phyloP scores from a whole-genome alignment of 2,329 filamentous ascomycete genomes.

The Scedosporium dehoogii region DNA sequence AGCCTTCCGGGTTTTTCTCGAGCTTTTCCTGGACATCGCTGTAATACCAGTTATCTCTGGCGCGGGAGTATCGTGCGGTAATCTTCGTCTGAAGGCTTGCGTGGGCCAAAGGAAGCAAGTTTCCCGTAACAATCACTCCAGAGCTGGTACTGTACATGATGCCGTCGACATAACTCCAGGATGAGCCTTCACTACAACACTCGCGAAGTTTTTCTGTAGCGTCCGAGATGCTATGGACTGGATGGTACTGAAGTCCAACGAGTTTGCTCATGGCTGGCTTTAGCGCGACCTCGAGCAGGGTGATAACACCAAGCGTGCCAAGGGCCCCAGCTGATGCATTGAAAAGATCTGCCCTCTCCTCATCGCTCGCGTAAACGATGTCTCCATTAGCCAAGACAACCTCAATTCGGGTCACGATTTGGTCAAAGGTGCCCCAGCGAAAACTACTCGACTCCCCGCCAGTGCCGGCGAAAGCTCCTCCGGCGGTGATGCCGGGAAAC shows the following conservation, averaged over 20 bases:
- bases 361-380: conserved; percentile 42
- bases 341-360: conserved; percentile 49
- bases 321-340: conserved; percentile 54
- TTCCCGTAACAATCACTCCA: conserved; percentile 52
- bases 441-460: conserved; percentile 61
- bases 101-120: conserved; percentile 26
- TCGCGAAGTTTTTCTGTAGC: conserved; percentile 8
- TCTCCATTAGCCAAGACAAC: conserved; percentile 55
- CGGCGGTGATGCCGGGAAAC: conserved; percentile 62
- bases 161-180: conserved; percentile 57
- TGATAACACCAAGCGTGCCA: conserved; percentile 56
- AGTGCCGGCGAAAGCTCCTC: conserved; percentile 57
- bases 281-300: conserved; percentile 51
- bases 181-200: conserved; percentile 17
- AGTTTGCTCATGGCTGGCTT: conserved; percentile 41
- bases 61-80: conserved; percentile 17
- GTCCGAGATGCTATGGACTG: conserved; percentile 28
- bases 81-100: not conserved
- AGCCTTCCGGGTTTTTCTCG: conserved; percentile 8
- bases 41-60: conserved; percentile 51
- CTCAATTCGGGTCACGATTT: conserved; percentile 52
- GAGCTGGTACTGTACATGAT: conserved; percentile 50
- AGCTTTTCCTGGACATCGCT: conserved; percentile 9
- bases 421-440: conserved; percentile 56
- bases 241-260: conserved; percentile 49